Evolutionary conservation across 169 alveolate genomes (phyloP).

Genomic region (Pseudocohnilembus persalinus): DNA sequence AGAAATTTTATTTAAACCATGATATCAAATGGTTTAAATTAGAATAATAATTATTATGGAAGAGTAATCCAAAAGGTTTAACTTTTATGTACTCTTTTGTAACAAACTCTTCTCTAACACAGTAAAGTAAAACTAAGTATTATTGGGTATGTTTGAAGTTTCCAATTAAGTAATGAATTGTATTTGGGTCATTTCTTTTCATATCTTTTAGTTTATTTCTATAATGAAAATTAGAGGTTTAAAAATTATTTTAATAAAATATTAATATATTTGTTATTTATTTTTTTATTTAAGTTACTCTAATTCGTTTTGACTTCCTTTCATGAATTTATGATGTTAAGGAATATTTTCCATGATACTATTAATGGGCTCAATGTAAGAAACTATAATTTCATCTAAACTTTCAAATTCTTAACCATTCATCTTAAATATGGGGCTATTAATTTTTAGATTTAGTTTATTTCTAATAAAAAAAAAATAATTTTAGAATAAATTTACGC

Average conservation of each 20-base stretch:
- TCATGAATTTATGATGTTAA: not conserved
- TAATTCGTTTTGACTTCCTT: no score
- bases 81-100: constrained; percentile 21
- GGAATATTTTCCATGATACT: not conserved
- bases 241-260: no score
- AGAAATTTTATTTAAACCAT: constrained; percentile 8
- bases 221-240: no score
- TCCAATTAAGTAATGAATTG: constrained; percentile 1
- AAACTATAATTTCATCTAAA: constrained; percentile 13
- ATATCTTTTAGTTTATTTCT: not conserved
- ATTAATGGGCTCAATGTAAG: not conserved
- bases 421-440: not conserved
- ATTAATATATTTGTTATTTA: no score
- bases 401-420: not conserved
- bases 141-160: not conserved
- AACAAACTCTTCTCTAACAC: constrained; percentile 6
- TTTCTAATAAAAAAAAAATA: not conserved
- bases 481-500: not conserved
- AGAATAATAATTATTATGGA: constrained; percentile 6
- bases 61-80: not conserved
- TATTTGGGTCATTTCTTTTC: constrained; percentile 10
- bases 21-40: not conserved
- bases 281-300: no score
- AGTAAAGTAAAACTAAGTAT: constrained; percentile 7
- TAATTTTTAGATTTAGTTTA: no score